These are phyloP conservation scores for Lobosporangium transversale DNA, from an alignment of 192 early-diverging fungal species.

Conservation along the genomic window DNA sequence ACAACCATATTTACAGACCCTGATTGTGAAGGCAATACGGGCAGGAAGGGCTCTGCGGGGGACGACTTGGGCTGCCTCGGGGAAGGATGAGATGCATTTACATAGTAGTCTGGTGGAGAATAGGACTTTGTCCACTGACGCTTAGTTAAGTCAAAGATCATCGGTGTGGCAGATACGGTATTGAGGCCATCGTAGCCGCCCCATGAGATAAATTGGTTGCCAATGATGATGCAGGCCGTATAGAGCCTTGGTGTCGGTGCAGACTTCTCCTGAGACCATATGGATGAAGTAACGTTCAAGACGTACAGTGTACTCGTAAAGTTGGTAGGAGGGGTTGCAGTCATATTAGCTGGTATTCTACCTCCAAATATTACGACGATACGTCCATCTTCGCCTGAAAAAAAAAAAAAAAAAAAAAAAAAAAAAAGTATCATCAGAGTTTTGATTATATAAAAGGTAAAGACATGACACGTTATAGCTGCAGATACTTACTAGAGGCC, in stretches of 20 bases:
- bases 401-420: not conserved
- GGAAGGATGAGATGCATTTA: not conserved
- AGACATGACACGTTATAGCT: not conserved
- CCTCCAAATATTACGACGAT: slow-evolving; percentile 35
- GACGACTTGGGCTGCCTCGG: not conserved
- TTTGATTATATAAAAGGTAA: not conserved
- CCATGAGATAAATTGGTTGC: slow-evolving; percentile 30
- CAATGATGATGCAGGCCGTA: slow-evolving; percentile 26
- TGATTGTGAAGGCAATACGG: not conserved
- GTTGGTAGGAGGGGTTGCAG: not conserved
- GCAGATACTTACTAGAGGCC: slow-evolving; percentile 17
- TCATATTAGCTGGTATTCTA: not conserved
- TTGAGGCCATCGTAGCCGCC: slow-evolving; percentile 19
- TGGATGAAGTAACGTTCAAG: slow-evolving; percentile 8
- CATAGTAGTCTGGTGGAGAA: slow-evolving; percentile 17
- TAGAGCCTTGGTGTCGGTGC: slow-evolving; percentile 15
- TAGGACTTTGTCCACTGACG: slow-evolving; percentile 13
- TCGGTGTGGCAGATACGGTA: slow-evolving; percentile 12
- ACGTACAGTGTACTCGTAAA: slow-evolving; percentile 20
- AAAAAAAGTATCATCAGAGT: not conserved
- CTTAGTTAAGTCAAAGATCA: slow-evolving; percentile 21
- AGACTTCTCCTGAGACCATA: slow-evolving; percentile 1
- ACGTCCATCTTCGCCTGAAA: slow-evolving; percentile 22
- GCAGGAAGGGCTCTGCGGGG: not conserved
- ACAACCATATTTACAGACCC: not conserved